These are phyloP conservation scores for Fennellomyces sp. DNA, from an alignment of 371 early-diverging fungal genomes.

Conservation along the genomic window DNA sequence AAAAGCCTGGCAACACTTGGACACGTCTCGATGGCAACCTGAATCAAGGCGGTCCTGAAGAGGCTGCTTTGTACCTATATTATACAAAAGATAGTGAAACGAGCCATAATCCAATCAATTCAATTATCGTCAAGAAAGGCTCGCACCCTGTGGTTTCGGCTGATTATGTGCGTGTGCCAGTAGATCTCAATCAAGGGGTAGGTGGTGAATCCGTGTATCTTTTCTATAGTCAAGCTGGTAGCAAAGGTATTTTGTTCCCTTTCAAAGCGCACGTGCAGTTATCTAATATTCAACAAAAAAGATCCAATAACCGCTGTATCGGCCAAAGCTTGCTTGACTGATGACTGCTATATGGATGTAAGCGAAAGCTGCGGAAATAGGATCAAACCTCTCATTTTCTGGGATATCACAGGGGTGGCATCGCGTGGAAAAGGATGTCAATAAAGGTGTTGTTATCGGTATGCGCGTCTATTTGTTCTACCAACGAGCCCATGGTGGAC, in stretches of 20 bases:
- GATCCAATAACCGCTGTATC: constrained; percentile 58
- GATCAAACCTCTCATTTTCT: constrained; percentile 6
- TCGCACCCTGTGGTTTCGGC: constrained; percentile 26
- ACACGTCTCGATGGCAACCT: constrained; percentile 25
- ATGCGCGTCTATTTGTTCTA: constrained; percentile 51
- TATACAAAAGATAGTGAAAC: constrained; percentile 33
- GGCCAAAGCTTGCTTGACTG: constrained; percentile 51
- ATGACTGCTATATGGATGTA: constrained; percentile 52
- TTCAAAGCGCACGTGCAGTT: background rate
- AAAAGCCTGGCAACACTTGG: constrained; percentile 15
- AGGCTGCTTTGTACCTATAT: constrained; percentile 25
- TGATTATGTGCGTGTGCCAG: constrained; percentile 34
- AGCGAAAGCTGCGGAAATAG: constrained; percentile 18
- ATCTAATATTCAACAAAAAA: constrained; percentile 5
- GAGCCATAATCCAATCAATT: constrained; percentile 28
- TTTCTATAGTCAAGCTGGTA: constrained; percentile 33
- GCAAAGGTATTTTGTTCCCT: constrained; percentile 19
- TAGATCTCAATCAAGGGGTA: constrained; percentile 36
- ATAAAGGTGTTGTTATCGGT: constrained; percentile 44
- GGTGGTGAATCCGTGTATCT: constrained; percentile 29
- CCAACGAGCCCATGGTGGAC: constrained; percentile 16
- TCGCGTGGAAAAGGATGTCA: constrained; percentile 32
- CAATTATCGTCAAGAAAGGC: constrained; percentile 32
- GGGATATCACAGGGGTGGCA: constrained; percentile 29
- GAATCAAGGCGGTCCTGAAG: constrained; percentile 31